Evolutionary conservation across 139 green algal species (phyloP), one percentile per base, ranked within the genome.

Genomic region (Tetratostichococcus sp.): DNA sequence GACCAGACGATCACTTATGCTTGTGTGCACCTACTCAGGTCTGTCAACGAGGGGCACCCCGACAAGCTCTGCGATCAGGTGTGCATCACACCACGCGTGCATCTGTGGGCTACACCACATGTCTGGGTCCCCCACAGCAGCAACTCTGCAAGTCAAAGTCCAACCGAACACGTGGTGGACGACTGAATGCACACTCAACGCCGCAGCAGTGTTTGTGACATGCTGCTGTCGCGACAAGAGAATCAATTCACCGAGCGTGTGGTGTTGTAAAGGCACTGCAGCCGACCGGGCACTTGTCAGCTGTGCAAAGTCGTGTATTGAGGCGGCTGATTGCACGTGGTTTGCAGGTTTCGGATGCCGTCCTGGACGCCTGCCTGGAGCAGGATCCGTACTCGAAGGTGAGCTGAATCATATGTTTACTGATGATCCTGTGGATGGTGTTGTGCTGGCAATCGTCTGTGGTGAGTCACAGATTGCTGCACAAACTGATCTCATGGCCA

Each of bases 311-410:
- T 50, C 50, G 26, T 5, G 17, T n/a, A 8, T 62, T 62, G 17
- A 69, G 59, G 30, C 34, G 22, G 17, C 34, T 35, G 8, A n/a
- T 11, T 4, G 34, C 35, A 39, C 19, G 14, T 62, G 50, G 11
- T 26, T 25, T 62, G 33, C 90, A 97, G 91, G 92, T 99, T 43
- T 99, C 96, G 30, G 96, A 99, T 89, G 94, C 94, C 43, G 89
- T 99, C 67, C 87, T 99, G 43, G 96, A 99, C 71, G 96, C 96
- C 5, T 98, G 93, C 89, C 88, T 99, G 32, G 95, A 91, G 75
- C 90, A 98, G 85, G 95, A 98, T 81, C 95, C 94, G 17, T 87
- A 92, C 65, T 94, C 92, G 74, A 98, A 97, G 90, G 94, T 98
- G 42, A 42, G 85, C 35, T 50, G 39, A 6, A 50, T 50, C 11